Evolutionary conservation across 345 rosid genomes (phyloP), one percentile per base, ranked within the genome.

Genomic region (Clarkia xantiana): DNA sequence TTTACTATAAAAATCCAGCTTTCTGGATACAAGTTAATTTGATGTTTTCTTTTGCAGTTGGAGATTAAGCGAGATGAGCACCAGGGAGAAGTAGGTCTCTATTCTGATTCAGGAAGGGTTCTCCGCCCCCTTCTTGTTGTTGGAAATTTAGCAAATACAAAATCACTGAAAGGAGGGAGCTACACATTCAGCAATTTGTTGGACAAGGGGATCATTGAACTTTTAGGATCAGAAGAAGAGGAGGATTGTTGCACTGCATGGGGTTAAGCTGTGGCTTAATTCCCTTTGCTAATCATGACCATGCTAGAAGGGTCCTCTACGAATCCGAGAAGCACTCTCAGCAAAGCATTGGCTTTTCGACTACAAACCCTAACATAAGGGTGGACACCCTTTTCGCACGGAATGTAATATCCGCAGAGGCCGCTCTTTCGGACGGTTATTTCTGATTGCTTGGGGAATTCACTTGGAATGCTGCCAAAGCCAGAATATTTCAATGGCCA

Each of bases 271-370:
- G 94, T 52, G 93, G 94, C 25, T 71, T 90, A 14, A 71, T 90
- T 16, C 96, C 98, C 7, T 86, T 83, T 61, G 86, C 93, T 8
- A 86, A 83, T 66, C 98, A 83, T 44, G 86, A 90, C 50, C 93
- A 83, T 59, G 96, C 94, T 11, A 76, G 77, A 63, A 81, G 98
- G 65, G 89, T 90, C 9, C 84, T 90, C 5, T 86, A 83, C 67
- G 86, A 86, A 57, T 71, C 96, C 10, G 93, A 90, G 59, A 90
- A 90, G 61, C 96, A 90, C 48, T 86, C 77, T 47, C 86, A 81
- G 29, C 96, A 90, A 56, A 96, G 83, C 11, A 90, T 90, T 60
- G 98, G 98, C 34, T 90, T 74, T 69, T 77, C 89, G 9, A 74
- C 93, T 2, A 83, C 94, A 14, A 86, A 86, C 63, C 93, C 93